Evolutionary conservation across 2,329 filamentous ascomycete species (phyloP).

Genomic region (Diaporthe batatas): DNA sequence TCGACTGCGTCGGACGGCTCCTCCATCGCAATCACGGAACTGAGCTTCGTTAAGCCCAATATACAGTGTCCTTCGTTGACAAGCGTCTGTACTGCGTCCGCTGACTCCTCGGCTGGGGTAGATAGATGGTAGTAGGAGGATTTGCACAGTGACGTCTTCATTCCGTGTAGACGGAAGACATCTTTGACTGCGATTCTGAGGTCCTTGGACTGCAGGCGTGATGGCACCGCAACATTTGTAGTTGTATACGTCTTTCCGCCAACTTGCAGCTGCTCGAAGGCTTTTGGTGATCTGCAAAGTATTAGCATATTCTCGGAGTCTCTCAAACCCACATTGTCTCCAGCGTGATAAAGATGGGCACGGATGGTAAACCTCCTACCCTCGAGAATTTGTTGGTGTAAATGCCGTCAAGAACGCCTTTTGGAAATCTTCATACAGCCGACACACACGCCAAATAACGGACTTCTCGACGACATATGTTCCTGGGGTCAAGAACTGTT

Average conservation of each 20-base stretch:
- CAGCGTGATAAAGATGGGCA: not conserved
- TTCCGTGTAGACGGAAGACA: conserved; percentile 57
- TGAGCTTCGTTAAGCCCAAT: conserved; percentile 67
- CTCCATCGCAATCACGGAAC: conserved; percentile 54
- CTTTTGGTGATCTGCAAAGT: not conserved
- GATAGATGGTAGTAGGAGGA: conserved; percentile 69
- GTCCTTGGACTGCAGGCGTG: conserved; percentile 52
- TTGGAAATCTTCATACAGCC: conserved; percentile 20
- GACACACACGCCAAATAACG: not conserved
- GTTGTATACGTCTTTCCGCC: conserved; percentile 2
- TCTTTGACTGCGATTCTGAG: conserved; percentile 55
- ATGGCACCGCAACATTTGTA: conserved; percentile 54
- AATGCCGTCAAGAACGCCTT: conserved; percentile 19
- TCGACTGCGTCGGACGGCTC: conserved; percentile 46
- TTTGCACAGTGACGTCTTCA: conserved; percentile 69
- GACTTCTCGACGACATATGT: not conserved
- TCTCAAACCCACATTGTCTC: not conserved
- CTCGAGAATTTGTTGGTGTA: not conserved
- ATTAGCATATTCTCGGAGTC: not conserved
- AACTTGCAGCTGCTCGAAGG: conserved; percentile 9
- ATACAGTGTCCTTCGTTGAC: conserved; percentile 70
- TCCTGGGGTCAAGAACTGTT: not conserved
- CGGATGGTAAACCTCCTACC: not conserved
- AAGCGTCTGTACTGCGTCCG: conserved; percentile 60
- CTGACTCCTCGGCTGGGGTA: not conserved